A percentile compares a stretch with the other conserved stretches of the same genome.
Conservation (phyloP, 768 basidiomycete genomes). For the Dentipellis fragilis region DNA sequence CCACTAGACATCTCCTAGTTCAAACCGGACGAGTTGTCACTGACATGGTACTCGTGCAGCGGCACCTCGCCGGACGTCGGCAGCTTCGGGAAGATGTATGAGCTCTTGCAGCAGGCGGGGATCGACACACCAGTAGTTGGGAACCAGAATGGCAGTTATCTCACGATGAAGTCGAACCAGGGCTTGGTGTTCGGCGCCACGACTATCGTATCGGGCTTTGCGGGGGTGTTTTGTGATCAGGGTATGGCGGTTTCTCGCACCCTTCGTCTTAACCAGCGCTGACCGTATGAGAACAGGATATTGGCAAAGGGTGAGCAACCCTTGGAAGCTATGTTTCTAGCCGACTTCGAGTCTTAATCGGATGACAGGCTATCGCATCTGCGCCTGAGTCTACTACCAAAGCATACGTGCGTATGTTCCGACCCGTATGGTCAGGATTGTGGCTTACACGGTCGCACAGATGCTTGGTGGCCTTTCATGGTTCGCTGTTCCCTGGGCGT, state of each 20-base stretch:
- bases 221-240: constrained; percentile 43
- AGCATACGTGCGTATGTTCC: constrained; percentile 30
- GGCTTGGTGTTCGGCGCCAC: constrained; percentile 33
- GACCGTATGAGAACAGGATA: constrained; percentile 25
- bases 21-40: not conserved
- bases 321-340: not conserved
- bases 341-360: not conserved
- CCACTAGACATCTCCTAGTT: not conserved
- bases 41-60: not conserved
- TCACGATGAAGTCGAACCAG: constrained; percentile 44
- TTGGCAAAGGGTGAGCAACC: constrained; percentile 35
- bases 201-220: constrained; percentile 30
- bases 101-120: constrained; percentile 37
- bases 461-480: constrained; percentile 51
- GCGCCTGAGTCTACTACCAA: constrained; percentile 40
- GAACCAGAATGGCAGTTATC: constrained; percentile 40
- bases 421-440: no score
- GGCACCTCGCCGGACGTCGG: constrained; percentile 21
- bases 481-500: constrained; percentile 45
- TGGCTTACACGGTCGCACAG: constrained; percentile 14
- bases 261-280: not conserved
- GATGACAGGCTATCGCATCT: constrained; percentile 36
- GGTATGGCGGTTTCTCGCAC: constrained; percentile 17
- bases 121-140: constrained; percentile 35
- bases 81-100: constrained; percentile 31